Evolutionary conservation across 345 rosid species (phyloP).

Genomic region (Syzygium aromaticum): DNA sequence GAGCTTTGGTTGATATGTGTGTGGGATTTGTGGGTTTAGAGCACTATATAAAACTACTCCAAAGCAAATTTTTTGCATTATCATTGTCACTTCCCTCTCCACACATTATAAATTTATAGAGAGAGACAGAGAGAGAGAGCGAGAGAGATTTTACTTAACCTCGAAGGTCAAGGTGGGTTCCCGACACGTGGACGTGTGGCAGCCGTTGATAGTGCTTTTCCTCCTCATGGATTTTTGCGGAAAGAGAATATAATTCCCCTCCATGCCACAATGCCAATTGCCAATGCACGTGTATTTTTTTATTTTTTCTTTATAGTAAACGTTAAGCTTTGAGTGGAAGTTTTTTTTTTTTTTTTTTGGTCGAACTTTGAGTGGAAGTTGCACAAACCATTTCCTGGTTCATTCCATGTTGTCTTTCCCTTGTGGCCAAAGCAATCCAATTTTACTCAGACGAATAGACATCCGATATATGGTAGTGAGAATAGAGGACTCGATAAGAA

Average conservation of each 20-base stretch:
- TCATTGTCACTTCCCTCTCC: not conserved
- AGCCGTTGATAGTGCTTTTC: constrained; percentile 37
- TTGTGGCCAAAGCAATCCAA: not conserved
- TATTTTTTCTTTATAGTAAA: not conserved
- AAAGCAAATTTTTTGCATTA: not conserved
- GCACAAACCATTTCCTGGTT: not conserved
- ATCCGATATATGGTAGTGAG: not conserved
- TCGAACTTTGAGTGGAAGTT: not conserved
- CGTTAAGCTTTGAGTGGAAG: not conserved
- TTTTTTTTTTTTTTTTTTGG: no score
- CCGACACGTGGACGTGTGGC: constrained; percentile 5
- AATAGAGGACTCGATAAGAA: not conserved
- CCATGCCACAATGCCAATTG: not conserved
- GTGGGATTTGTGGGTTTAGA: not conserved
- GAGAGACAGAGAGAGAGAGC: not conserved
- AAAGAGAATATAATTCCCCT: not conserved
- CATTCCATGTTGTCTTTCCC: not conserved
- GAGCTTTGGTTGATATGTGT: not conserved
- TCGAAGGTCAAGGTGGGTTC: constrained; percentile 30
- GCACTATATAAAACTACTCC: not conserved
- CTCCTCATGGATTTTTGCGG: not conserved
- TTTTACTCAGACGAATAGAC: not conserved
- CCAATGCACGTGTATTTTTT: not conserved
- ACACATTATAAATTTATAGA: not conserved
- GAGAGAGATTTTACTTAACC: constrained; percentile 23